phyloP scores from a whole-genome alignment of 768 basidiomycete species.

The Omphalotus guepiniiformis region DNA sequence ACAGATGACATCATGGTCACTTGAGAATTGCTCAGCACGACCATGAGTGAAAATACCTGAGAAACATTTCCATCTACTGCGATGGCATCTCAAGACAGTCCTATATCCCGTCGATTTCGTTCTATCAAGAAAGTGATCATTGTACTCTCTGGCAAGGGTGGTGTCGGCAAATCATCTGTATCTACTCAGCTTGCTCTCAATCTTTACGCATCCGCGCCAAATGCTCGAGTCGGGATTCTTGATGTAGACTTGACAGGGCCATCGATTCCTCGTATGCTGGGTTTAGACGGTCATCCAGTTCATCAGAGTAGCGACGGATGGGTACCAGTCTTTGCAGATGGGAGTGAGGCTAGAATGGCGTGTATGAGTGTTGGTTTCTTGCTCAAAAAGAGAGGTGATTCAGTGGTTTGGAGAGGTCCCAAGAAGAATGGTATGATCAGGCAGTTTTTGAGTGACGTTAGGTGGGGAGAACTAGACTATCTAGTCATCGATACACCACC shows the following conservation, averaged over 20 bases:
- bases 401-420: slow-evolving; percentile 97
- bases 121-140: slow-evolving; percentile 83
- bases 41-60: too few species aligned
- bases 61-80: too few species aligned
- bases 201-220: slow-evolving; percentile 66
- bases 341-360: slow-evolving; percentile 62
- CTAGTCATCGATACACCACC: slow-evolving; percentile 95
- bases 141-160: slow-evolving; percentile 95
- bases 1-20: too few species aligned
- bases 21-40: too few species aligned
- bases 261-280: slow-evolving; percentile 93
- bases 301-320: slow-evolving; percentile 95
- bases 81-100: slow-evolving; percentile 41
- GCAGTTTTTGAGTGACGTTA: slow-evolving; percentile 91
- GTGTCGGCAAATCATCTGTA: slow-evolving; percentile 98
- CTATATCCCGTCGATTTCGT: slow-evolving; percentile 66
- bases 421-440: slow-evolving; percentile 99
- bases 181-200: slow-evolving; percentile 88
- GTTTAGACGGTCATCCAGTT: slow-evolving; percentile 80
- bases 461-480: slow-evolving; percentile 93
- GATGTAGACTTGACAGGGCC: slow-evolving; percentile 94
- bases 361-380: slow-evolving; percentile 99
- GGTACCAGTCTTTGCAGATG: slow-evolving; percentile 98
- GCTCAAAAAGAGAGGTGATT: slow-evolving; percentile 84
- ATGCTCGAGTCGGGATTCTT: slow-evolving; percentile 77